A percentile compares a stretch with the other conserved stretches of the same genome.
phyloP scores from a whole-genome alignment of 768 basidiomycete species.

The Holtermannia corniformis region DNA sequence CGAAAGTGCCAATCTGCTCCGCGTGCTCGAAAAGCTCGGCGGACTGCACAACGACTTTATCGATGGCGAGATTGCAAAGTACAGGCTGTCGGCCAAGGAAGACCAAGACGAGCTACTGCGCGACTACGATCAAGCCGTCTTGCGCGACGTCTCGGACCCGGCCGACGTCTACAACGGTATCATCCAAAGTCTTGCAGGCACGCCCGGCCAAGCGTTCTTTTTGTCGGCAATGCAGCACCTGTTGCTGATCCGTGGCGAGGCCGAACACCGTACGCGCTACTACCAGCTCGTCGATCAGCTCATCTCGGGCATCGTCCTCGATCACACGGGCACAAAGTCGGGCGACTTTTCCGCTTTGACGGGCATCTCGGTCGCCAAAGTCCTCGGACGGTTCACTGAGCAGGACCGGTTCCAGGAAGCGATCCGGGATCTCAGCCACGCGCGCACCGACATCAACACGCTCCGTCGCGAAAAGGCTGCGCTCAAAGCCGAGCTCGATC shows the following conservation, averaged over 20 bases:
- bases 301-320: constrained; percentile 82
- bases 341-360: constrained; percentile 73
- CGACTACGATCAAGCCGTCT: constrained; percentile 63
- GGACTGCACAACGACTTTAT: constrained; percentile 57
- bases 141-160: constrained; percentile 67
- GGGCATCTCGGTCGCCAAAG: constrained; percentile 77
- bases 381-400: constrained; percentile 83
- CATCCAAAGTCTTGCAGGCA: constrained; percentile 62
- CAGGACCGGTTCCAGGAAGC: constrained; percentile 70
- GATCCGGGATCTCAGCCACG: constrained; percentile 55
- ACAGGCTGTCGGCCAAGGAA: constrained; percentile 57
- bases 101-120: constrained; percentile 66
- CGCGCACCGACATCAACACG: constrained; percentile 47
- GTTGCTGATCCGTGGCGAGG: constrained; percentile 80
- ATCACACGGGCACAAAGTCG: constrained; percentile 60
- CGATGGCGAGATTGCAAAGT: constrained; percentile 56
- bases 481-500: constrained; percentile 69
- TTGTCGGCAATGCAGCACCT: constrained; percentile 91
- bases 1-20: constrained; percentile 72
- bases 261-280: constrained; percentile 70
- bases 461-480: constrained; percentile 71
- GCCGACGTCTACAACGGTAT: constrained; percentile 82
- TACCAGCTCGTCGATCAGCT: constrained; percentile 85
- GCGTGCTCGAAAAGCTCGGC: constrained; percentile 61
- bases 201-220: constrained; percentile 72